These are phyloP conservation scores for Butyriboletus loyo DNA, from an alignment of 768 basidiomycete species.

Conservation along the genomic window DNA sequence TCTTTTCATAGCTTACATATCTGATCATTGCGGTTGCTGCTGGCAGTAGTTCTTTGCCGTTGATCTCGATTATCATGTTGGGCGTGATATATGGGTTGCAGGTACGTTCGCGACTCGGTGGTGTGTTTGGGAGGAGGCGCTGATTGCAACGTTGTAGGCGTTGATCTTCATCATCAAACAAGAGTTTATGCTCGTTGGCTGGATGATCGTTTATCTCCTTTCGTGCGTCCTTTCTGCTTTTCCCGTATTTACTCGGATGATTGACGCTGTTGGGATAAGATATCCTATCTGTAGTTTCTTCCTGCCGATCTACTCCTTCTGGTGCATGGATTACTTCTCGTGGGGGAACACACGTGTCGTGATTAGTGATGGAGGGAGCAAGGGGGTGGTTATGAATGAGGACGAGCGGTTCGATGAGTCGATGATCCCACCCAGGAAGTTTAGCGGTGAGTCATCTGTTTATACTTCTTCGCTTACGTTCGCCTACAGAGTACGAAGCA, in stretches of 20 bases:
- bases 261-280: constrained; percentile 37
- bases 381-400: constrained; percentile 90
- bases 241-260: neutral
- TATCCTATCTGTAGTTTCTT: constrained; percentile 97
- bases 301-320: constrained; percentile 93
- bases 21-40: constrained; percentile 79
- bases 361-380: constrained; percentile 90
- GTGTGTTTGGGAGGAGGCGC: neutral
- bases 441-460: constrained; percentile 67
- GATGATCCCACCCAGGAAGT: constrained; percentile 97
- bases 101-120: constrained; percentile 35
- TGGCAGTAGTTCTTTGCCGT: constrained; percentile 67
- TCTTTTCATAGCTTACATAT: constrained; percentile 60
- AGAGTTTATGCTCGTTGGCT: constrained; percentile 96
- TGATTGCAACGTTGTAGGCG: constrained; percentile 42
- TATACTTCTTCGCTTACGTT: constrained; percentile 6
- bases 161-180: constrained; percentile 95
- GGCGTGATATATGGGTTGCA: constrained; percentile 91
- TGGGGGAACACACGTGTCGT: constrained; percentile 95
- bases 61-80: constrained; percentile 89
- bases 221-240: constrained; percentile 56
- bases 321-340: constrained; percentile 98
- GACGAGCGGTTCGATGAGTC: constrained; percentile 97
- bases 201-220: constrained; percentile 93
- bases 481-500: constrained; percentile 81